Percentiles rank a stretch among this genome's conserved stretches.
These are phyloP conservation scores for Phoma sp. DNA, from an alignment of 2,329 filamentous ascomycete species.

Conservation along the genomic window DNA sequence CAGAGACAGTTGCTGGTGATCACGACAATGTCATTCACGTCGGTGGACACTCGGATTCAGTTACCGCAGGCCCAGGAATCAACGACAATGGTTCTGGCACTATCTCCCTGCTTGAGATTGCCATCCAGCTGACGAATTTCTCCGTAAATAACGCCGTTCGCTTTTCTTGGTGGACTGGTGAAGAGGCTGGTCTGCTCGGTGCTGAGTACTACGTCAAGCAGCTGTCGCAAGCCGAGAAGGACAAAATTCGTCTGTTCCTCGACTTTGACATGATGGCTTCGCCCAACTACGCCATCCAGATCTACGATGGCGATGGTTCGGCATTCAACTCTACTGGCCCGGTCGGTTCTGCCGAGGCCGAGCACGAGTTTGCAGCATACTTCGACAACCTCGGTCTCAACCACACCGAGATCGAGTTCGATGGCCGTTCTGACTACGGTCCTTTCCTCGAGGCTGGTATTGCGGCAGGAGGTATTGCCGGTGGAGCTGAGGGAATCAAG, in stretches of 20 bases:
- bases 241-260: slow-evolving; percentile 70
- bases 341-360: slow-evolving; percentile 71
- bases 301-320: slow-evolving; percentile 65
- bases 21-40: slow-evolving; percentile 63
- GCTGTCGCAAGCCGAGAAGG: slow-evolving; percentile 56
- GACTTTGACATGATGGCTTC: slow-evolving; percentile 76
- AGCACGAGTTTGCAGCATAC: slow-evolving; percentile 60
- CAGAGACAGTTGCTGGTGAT: slow-evolving; percentile 65
- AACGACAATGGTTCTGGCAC: slow-evolving; percentile 79
- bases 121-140: slow-evolving; percentile 70
- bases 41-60: slow-evolving; percentile 67
- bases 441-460: slow-evolving; percentile 77
- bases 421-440: slow-evolving; percentile 81
- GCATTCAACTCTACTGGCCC: slow-evolving; percentile 62
- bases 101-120: slow-evolving; percentile 65
- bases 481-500: slow-evolving; percentile 79
- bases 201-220: slow-evolving; percentile 63
- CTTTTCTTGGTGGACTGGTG: slow-evolving; percentile 70
- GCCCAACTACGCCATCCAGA: slow-evolving; percentile 63
- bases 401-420: slow-evolving; percentile 73
- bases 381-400: slow-evolving; percentile 40
- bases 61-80: slow-evolving; percentile 70
- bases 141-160: slow-evolving; percentile 71
- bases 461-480: slow-evolving; percentile 76
- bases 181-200: slow-evolving; percentile 69